A percentile compares a stretch with the other conserved stretches of the same genome.
phyloP scores from a whole-genome alignment of 139 green algal genomes.

The Chlamydomonas eustigma region DNA sequence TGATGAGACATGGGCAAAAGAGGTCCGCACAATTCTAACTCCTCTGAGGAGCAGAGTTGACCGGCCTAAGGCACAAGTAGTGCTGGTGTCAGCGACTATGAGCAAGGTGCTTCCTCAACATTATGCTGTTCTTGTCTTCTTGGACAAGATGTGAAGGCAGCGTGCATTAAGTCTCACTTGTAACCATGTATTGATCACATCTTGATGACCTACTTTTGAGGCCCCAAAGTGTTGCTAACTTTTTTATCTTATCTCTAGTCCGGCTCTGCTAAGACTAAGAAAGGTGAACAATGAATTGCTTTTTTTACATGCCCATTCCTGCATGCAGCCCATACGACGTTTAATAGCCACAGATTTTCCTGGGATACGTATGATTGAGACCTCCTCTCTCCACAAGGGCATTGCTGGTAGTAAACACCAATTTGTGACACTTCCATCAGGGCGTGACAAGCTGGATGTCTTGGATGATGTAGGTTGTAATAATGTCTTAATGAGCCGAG shows the following conservation, averaged over 20 bases:
- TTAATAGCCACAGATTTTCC: constrained; percentile 73
- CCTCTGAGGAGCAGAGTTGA: constrained; percentile 37
- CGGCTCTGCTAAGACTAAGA: too few relatives aligned
- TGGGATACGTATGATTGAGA: constrained; percentile 61
- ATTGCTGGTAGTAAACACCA: constrained; percentile 67
- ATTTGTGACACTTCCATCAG: constrained; percentile 70
- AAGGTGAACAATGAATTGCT: too few relatives aligned
- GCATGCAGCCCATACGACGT: constrained; percentile 37
- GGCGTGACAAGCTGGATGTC: constrained; percentile 54
- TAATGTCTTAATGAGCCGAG: too few relatives aligned
- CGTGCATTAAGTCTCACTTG: too few relatives aligned
- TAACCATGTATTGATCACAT: too few relatives aligned
- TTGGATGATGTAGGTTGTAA: constrained; percentile 11
- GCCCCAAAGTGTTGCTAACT: too few relatives aligned
- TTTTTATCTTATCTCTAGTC: too few relatives aligned
- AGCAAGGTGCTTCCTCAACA: constrained; percentile 50
- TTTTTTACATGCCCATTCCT: too few relatives aligned
- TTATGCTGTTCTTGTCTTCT: too few relatives aligned
- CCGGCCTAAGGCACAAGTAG: constrained; percentile 36
- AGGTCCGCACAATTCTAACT: constrained; percentile 69
- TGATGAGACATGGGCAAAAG: constrained; percentile 63
- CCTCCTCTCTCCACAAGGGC: constrained; percentile 67
- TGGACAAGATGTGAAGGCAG: too few relatives aligned
- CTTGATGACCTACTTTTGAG: too few relatives aligned
- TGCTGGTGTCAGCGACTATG: constrained; percentile 92